Conservation (phyloP, 495 filamentous ascomycete species). For the Evernia prunastri region DNA sequence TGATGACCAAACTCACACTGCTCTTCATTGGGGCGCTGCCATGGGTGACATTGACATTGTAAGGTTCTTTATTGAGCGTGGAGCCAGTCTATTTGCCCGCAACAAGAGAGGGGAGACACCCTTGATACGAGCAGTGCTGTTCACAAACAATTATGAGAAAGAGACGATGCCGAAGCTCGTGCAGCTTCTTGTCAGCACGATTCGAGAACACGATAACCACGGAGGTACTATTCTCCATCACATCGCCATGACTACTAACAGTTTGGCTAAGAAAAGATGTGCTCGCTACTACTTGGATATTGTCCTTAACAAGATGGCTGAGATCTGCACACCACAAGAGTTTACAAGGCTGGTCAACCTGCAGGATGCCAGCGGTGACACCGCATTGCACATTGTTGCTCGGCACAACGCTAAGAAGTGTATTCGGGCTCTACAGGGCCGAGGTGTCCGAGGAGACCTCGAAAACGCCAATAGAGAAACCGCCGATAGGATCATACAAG, state of each 20-base stretch:
- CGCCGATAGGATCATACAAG: slow-evolving; percentile 62
- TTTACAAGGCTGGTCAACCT: slow-evolving; percentile 63
- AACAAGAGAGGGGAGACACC: slow-evolving; percentile 86
- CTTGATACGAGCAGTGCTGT: slow-evolving; percentile 86
- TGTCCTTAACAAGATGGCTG: slow-evolving; percentile 74
- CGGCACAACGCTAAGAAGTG: slow-evolving; percentile 65
- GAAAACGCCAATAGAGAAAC: slow-evolving; percentile 71
- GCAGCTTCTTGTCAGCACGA: slow-evolving; percentile 67
- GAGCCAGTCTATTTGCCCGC: slow-evolving; percentile 58
- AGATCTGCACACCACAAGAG: slow-evolving; percentile 57
- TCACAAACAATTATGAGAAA: slow-evolving; percentile 93
- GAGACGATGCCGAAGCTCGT: slow-evolving; percentile 76
- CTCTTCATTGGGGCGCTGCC: slow-evolving; percentile 93
- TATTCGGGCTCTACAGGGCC: slow-evolving; percentile 61
- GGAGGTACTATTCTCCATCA: slow-evolving; percentile 88
- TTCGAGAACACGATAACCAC: slow-evolving; percentile 66
- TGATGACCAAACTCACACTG: slow-evolving; percentile 81
- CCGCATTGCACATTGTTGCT: slow-evolving; percentile 80
- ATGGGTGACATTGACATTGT: slow-evolving; percentile 96
- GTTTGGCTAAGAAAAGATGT: slow-evolving; percentile 70
- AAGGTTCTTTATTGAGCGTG: slow-evolving; percentile 69
- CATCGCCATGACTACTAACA: slow-evolving; percentile 74
- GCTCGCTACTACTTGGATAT: slow-evolving; percentile 89
- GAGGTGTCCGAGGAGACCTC: slow-evolving; percentile 69
- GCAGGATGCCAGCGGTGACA: slow-evolving; percentile 80